These are phyloP conservation scores for Calcarisporium arbuscula DNA, from an alignment of 2,329 filamentous ascomycete genomes.

Conservation along the genomic window DNA sequence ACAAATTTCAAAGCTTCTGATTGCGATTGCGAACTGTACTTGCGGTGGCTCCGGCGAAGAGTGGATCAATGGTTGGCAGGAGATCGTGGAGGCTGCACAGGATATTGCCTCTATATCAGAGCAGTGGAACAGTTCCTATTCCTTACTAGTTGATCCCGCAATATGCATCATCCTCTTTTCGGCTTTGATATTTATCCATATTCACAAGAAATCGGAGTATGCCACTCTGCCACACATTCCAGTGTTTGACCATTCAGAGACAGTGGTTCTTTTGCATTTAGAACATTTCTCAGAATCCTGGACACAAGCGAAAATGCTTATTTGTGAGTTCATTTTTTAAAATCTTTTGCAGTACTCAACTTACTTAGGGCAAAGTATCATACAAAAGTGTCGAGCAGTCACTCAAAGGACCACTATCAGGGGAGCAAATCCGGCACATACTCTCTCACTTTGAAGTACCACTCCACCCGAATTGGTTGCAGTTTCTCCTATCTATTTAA, in stretches of 20 bases:
- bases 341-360: background rate
- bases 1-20: conserved; percentile 9
- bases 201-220: conserved; percentile 6
- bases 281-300: conserved; percentile 11
- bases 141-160: conserved; percentile 7
- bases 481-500: conserved; percentile 9
- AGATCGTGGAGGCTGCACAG: conserved; percentile 10
- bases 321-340: conserved; percentile 7
- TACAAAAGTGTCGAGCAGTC: conserved; percentile 8
- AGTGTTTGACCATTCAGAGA: conserved; percentile 6
- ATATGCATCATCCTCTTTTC: conserved; percentile 10
- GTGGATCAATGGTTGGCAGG: conserved; percentile 11
- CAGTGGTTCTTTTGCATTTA: conserved; percentile 7
- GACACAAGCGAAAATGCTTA: conserved; percentile 11
- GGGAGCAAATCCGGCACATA: conserved; percentile 8
- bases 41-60: conserved; percentile 1
- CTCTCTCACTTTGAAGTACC: conserved; percentile 11
- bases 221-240: conserved; percentile 1
- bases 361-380: conserved; percentile 6
- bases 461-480: conserved; percentile 12
- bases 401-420: conserved; percentile 3
- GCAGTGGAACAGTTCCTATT: conserved; percentile 7
- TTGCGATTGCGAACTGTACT: conserved; percentile 7
- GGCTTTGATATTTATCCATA: conserved; percentile 9
- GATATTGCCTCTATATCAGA: conserved; percentile 8